phyloP scores from a whole-genome alignment of 108 stramenopile species.

The Bacterosira constricta region DNA sequence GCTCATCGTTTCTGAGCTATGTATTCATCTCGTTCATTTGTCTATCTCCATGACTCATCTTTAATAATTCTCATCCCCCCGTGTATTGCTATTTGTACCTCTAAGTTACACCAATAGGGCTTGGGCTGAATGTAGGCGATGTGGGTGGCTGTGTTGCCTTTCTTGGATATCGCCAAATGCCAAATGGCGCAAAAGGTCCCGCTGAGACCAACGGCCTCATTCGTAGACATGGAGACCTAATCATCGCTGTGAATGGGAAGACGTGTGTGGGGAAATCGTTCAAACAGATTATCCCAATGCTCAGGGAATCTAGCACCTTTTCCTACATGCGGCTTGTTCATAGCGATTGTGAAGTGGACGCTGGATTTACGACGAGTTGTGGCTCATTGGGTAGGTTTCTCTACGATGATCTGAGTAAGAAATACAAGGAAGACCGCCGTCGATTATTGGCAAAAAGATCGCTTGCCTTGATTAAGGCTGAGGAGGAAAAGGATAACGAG shows the following conservation, averaged over 20 bases:
- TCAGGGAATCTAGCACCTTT: conserved; percentile 66
- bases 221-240: conserved; percentile 71
- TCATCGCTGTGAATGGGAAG: conserved; percentile 84
- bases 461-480: conserved; percentile 35
- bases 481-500: conserved; percentile 45
- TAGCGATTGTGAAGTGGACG: conserved; percentile 37
- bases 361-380: conserved; percentile 66
- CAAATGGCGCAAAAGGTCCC: conserved; percentile 75
- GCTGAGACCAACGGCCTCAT: conserved; percentile 69
- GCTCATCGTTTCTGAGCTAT: background rate
- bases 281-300: conserved; percentile 73
- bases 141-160: conserved; percentile 77
- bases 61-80: background rate
- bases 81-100: background rate
- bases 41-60: background rate
- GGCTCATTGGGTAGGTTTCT: conserved; percentile 68
- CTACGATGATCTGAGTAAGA: conserved; percentile 58
- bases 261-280: conserved; percentile 81
- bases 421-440: conserved; percentile 70
- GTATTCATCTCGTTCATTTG: background rate
- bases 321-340: conserved; percentile 81
- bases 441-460: conserved; percentile 66
- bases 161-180: conserved; percentile 68
- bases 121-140: conserved; percentile 91
- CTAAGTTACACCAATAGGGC: conserved; percentile 70